Conservation (phyloP, 371 early-diverging fungal species). For the Mucor lusitanicus region DNA sequence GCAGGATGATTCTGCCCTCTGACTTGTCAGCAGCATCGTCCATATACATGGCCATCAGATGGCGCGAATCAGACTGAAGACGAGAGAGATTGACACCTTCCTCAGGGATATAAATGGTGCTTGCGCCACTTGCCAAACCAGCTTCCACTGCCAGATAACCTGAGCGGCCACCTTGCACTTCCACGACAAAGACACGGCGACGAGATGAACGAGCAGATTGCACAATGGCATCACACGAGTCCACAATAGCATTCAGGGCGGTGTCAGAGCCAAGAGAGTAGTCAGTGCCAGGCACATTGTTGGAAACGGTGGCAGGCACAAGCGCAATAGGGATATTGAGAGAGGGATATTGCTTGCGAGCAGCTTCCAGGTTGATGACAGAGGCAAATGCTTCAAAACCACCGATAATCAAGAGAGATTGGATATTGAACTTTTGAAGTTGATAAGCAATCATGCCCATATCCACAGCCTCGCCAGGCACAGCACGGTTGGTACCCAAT, state of each 20-base stretch:
- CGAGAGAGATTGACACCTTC: conserved; percentile 82
- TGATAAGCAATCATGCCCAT: conserved; percentile 81
- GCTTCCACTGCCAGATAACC: conserved; percentile 95
- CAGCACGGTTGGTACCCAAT: conserved; percentile 93
- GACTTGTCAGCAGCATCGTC: conserved; percentile 65
- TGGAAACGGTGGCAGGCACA: conserved; percentile 96
- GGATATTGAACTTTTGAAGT: conserved; percentile 87
- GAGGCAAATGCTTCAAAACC: conserved; percentile 93
- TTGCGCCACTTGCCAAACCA: conserved; percentile 93
- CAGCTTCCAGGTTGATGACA: conserved; percentile 68
- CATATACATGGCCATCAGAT: conserved; percentile 75
- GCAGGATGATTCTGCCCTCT: conserved; percentile 52
- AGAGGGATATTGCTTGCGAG: conserved; percentile 78
- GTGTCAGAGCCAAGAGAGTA: conserved; percentile 57
- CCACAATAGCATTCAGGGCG: conserved; percentile 95
- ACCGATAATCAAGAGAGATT: conserved; percentile 92
- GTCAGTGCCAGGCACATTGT: conserved; percentile 99
- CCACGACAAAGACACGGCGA: conserved; percentile 97
- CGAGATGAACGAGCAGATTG: conserved; percentile 89
- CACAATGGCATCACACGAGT: conserved; percentile 92
- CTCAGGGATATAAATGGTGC: conserved; percentile 95
- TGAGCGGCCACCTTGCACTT: conserved; percentile 97
- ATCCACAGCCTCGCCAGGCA: conserved; percentile 80
- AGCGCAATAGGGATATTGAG: conserved; percentile 93
- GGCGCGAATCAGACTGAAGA: conserved; percentile 82